Evolutionary conservation across 2,329 filamentous ascomycete species (phyloP), one percentile per base, ranked within the genome.

Genomic region (Sclerotinia glacialis): DNA sequence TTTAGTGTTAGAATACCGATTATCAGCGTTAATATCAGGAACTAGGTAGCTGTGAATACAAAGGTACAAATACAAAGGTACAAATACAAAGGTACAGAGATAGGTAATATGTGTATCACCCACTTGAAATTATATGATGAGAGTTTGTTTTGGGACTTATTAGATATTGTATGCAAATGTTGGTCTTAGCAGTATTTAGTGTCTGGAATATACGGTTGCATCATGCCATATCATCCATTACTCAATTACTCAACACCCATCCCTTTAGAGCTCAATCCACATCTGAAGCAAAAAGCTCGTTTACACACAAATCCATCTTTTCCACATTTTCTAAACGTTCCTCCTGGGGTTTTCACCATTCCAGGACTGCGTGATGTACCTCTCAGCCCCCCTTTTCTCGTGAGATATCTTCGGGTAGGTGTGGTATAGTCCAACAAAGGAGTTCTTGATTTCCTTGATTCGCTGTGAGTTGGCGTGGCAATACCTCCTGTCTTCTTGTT

Each of bases 201-300:
- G n/a, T n/a, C n/a, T n/a, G n/a, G n/a, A n/a, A n/a, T n/a, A n/a
- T n/a, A n/a, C n/a, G n/a, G n/a, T n/a, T n/a, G n/a, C n/a, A n/a
- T n/a, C n/a, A n/a, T n/a, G n/a, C n/a, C n/a, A 34, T 18, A 14
- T 5, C 52, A 23, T 37, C 8, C 58, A 37, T 47, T 31, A 8
- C 37, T 56, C n/a, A 56, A 26, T 12, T 31, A 8, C 37, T 56
- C n/a, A 56, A 26, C 6, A 1, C 18, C 14, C 50, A 26, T 26
- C 1, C 28, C 12, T 18, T 60, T n/a, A n/a, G 55, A 44, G 21
- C 40, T 46, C 64, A 31, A 9, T 21, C 68, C 67, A 60, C 86
- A 88, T 12, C 78, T 80, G 71, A 89, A 86, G 75, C 86, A 88
- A 76, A 87, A 88, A 68, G 85, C 81, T 64, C 83, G 79, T 4